Conservation (phyloP, 768 basidiomycete species). For the Boletus rubescentipes region DNA sequence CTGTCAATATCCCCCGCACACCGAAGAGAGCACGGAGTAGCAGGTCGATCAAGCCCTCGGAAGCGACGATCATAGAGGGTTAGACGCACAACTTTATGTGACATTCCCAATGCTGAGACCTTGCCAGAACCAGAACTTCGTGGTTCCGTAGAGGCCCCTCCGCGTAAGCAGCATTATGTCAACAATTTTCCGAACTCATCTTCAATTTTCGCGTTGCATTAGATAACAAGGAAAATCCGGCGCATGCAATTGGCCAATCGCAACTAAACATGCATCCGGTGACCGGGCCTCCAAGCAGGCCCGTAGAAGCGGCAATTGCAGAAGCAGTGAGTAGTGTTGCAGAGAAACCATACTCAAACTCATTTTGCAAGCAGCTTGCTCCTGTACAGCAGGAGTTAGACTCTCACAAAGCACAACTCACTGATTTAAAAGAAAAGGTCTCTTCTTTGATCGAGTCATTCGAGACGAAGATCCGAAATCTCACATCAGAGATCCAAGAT, state of each 20-base stretch:
- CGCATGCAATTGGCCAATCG: conserved; percentile 1
- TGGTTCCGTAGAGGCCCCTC: conserved; percentile 6
- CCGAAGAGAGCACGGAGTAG: conserved; percentile 49
- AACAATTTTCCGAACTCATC: background rate
- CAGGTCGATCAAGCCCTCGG: conserved; percentile 47
- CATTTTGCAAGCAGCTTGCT: conserved; percentile 38
- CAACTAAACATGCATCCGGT: conserved; percentile 1
- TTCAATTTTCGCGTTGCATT: background rate
- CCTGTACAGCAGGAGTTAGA: conserved; percentile 53
- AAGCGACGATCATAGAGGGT: conserved; percentile 63
- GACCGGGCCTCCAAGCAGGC: conserved; percentile 5
- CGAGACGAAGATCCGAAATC: conserved; percentile 38
- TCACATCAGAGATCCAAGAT: conserved; percentile 35
- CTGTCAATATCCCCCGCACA: conserved; percentile 48
- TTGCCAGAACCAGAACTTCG: conserved; percentile 27
- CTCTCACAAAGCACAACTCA: conserved; percentile 46
- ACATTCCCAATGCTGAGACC: conserved; percentile 9
- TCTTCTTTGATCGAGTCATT: conserved; percentile 30
- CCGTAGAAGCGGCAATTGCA: conserved; percentile 22
- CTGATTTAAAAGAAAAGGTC: conserved; percentile 32
- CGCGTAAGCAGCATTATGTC: conserved; percentile 14
- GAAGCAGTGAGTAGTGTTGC: conserved; percentile 28
- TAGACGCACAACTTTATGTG: background rate
- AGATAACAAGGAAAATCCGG: conserved; percentile 9
- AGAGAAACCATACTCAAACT: background rate